Evolutionary conservation across 2,329 filamentous ascomycete species (phyloP).

Genomic region (Alternaria conjuncta): DNA sequence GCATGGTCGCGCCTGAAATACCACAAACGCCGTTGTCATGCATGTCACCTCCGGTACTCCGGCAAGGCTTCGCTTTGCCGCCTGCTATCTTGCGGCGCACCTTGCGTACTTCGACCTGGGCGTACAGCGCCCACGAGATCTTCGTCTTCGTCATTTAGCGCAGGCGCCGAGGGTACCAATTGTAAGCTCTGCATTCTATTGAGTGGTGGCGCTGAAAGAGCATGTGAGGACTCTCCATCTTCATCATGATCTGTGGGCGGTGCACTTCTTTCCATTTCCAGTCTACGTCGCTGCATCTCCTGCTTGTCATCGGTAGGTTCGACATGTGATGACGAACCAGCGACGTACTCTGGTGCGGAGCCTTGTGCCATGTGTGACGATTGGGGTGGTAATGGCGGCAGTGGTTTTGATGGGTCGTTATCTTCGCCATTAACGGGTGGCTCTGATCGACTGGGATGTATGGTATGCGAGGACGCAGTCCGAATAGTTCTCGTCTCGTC

Average conservation of each 20-base stretch:
- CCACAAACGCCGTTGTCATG: slow-evolving; percentile 3
- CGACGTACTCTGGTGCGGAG: slow-evolving; percentile 34
- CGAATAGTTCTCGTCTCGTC: slow-evolving; percentile 22
- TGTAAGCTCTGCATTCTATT: slow-evolving; percentile 11
- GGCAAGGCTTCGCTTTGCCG: slow-evolving; percentile 38
- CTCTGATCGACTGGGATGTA: slow-evolving; percentile 18
- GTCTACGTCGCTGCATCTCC: slow-evolving; percentile 66
- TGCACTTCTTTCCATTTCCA: slow-evolving; percentile 52
- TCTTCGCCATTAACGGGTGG: slow-evolving; percentile 15
- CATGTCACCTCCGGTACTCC: slow-evolving; percentile 36
- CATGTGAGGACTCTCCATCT: slow-evolving; percentile 22
- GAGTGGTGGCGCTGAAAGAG: slow-evolving; percentile 27
- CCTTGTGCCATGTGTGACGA: slow-evolving; percentile 19
- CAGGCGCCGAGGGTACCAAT: slow-evolving; percentile 39
- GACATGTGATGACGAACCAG: slow-evolving; percentile 39
- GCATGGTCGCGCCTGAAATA: neutral
- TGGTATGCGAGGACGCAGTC: slow-evolving; percentile 33
- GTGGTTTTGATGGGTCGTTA: slow-evolving; percentile 19
- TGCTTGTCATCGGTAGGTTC: slow-evolving; percentile 74
- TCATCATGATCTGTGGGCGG: slow-evolving; percentile 41
- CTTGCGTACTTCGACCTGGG: slow-evolving; percentile 18
- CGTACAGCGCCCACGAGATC: slow-evolving; percentile 38
- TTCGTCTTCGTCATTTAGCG: slow-evolving; percentile 44
- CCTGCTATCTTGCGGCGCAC: slow-evolving; percentile 7
- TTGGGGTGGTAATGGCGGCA: slow-evolving; percentile 31